Percentiles rank a stretch among this genome's conserved stretches.
Evolutionary conservation across 1,284 basidiomycete species (phyloP).

Genomic region (Heterobasidion irregulare): DNA sequence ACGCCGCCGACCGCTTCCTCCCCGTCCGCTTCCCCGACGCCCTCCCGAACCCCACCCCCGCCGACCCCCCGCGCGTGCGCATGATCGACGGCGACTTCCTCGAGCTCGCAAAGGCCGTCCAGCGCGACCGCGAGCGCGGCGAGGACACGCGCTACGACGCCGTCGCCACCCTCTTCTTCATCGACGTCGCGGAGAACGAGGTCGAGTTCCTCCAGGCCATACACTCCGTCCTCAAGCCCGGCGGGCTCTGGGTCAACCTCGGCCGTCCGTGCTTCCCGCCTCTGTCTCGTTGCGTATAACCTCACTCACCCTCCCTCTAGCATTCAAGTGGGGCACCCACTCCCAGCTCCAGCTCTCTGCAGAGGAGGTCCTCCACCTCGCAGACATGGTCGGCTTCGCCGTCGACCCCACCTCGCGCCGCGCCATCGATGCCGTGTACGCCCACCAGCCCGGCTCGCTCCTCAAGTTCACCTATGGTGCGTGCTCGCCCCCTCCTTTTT

Average conservation of each 20-base stretch:
- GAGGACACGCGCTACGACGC: not conserved
- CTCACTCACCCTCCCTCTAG: not conserved
- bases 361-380: not conserved
- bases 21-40: not conserved
- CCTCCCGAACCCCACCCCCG: not conserved
- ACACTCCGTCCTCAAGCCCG: not conserved
- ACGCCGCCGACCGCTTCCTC: not conserved
- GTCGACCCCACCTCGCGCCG: not conserved
- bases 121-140: not conserved
- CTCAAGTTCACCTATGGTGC: conserved; percentile 1
- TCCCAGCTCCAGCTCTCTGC: conserved; percentile 1
- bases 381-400: not conserved
- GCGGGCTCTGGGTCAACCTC: conserved; percentile 1
- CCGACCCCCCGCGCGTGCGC: not conserved
- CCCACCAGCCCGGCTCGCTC: not conserved
- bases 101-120: not conserved
- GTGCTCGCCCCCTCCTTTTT: not conserved
- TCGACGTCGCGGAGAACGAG: not conserved
- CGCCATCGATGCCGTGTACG: not conserved
- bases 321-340: not conserved
- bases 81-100: not conserved
- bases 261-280: not conserved
- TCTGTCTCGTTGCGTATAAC: not conserved
- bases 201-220: not conserved
- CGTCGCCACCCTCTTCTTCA: not conserved